phyloP scores from a whole-genome alignment of 2,329 filamentous ascomycete species.

The Ophiostoma sp. region DNA sequence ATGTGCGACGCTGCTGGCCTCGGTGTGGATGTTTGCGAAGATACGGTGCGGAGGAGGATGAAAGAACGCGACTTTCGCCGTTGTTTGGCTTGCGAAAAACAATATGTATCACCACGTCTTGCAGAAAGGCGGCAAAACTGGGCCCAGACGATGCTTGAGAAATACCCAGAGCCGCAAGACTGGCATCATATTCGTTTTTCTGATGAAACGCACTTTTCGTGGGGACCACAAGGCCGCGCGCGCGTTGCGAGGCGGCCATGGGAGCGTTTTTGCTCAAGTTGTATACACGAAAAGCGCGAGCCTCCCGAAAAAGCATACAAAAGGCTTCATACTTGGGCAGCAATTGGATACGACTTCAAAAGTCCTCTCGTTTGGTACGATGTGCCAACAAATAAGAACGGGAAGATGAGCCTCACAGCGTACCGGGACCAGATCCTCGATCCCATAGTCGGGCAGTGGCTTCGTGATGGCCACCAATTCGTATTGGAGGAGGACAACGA shows the following conservation, averaged over 20 bases:
- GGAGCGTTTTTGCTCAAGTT: neutral
- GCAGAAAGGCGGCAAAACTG: neutral
- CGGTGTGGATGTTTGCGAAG: no score
- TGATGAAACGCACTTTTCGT: no score
- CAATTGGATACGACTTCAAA: neutral
- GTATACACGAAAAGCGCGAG: neutral
- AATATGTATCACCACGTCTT: neutral
- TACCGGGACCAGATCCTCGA: neutral
- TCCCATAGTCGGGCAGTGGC: no score
- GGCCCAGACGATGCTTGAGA: neutral
- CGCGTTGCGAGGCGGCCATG: neutral
- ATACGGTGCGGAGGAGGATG: no score
- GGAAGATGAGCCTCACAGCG: neutral
- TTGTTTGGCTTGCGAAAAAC: neutral
- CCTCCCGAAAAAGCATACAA: neutral
- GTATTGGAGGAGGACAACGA: no score
- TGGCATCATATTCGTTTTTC: neutral
- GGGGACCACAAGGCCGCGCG: neutral
- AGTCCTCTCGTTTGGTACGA: neutral
- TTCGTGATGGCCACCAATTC: no score
- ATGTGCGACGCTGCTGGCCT: no score
- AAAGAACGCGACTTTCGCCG: neutral
- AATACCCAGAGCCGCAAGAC: neutral
- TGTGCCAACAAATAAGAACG: neutral
- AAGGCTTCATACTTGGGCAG: neutral